These are phyloP conservation scores for Pichia cabralensis DNA, from an alignment of 805 yeast genomes.

Conservation along the genomic window DNA sequence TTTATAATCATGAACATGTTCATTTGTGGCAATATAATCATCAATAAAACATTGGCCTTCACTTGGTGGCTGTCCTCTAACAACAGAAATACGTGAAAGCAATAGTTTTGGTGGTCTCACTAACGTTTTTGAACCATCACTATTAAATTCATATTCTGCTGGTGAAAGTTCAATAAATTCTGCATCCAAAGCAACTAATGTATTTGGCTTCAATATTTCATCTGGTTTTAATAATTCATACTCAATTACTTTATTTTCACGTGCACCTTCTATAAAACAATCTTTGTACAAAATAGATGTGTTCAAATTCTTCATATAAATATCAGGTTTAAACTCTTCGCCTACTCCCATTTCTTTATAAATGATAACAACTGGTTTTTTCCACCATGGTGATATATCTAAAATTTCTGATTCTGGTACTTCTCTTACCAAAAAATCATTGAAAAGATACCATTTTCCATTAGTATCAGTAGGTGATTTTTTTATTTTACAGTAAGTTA, in stretches of 20 bases:
- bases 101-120: slow-evolving; percentile 68
- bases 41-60: slow-evolving; percentile 81
- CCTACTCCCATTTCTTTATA: slow-evolving; percentile 45
- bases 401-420: slow-evolving; percentile 71
- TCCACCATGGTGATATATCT: slow-evolving; percentile 68
- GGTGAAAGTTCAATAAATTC: slow-evolving; percentile 82
- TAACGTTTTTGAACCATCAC: slow-evolving; percentile 59
- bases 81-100: slow-evolving; percentile 81
- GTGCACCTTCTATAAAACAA: slow-evolving; percentile 57
- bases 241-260: slow-evolving; percentile 49
- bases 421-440: slow-evolving; percentile 79
- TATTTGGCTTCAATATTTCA: slow-evolving; percentile 68
- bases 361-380: slow-evolving; percentile 62
- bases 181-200: slow-evolving; percentile 88
- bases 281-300: slow-evolving; percentile 63
- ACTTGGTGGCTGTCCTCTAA: slow-evolving; percentile 60
- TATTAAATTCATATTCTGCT: slow-evolving; percentile 69
- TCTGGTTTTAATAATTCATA: slow-evolving; percentile 55
- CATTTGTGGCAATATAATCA: slow-evolving; percentile 74
- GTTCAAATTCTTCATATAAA: slow-evolving; percentile 45
- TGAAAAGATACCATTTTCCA: slow-evolving; percentile 67
- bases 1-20: slow-evolving; percentile 69
- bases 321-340: slow-evolving; percentile 35
- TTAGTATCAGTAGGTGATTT: slow-evolving; percentile 10
- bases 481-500: slow-evolving; percentile 29